Conservation (phyloP, 257 asterid species). For the Plantago major region DNA sequence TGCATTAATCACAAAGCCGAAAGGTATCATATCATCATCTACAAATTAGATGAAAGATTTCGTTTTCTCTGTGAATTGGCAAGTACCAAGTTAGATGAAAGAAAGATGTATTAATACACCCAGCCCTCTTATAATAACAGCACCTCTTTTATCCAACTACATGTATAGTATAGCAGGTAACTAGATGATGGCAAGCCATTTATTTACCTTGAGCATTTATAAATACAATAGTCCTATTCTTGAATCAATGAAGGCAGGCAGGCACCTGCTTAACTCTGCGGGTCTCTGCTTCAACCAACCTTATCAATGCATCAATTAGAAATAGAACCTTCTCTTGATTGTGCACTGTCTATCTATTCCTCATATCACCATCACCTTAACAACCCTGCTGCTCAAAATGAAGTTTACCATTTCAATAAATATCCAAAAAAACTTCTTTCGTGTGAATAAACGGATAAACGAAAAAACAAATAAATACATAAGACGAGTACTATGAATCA, state of each 20-base stretch:
- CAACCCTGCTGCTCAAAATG: constrained; percentile 1
- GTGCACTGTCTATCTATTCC: constrained; percentile 20
- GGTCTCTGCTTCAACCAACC: constrained; percentile 25
- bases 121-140: neutral
- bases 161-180: neutral
- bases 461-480: neutral
- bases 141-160: neutral
- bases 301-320: constrained; percentile 19
- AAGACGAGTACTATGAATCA: too few species aligned
- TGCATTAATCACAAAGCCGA: too few species aligned
- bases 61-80: too few species aligned
- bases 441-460: too few species aligned
- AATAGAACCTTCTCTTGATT: constrained; percentile 9
- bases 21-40: too few species aligned
- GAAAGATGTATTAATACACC: neutral
- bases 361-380: constrained; percentile 9
- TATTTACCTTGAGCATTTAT: neutral
- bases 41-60: too few species aligned
- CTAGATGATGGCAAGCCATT: neutral
- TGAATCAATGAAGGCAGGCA: constrained; percentile 6
- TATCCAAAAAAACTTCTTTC: neutral
- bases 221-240: neutral
- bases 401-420: neutral
- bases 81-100: neutral
- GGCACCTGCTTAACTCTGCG: constrained; percentile 2